Conservation (phyloP, 345 rosid species). For the Sisymbrium irio region DNA sequence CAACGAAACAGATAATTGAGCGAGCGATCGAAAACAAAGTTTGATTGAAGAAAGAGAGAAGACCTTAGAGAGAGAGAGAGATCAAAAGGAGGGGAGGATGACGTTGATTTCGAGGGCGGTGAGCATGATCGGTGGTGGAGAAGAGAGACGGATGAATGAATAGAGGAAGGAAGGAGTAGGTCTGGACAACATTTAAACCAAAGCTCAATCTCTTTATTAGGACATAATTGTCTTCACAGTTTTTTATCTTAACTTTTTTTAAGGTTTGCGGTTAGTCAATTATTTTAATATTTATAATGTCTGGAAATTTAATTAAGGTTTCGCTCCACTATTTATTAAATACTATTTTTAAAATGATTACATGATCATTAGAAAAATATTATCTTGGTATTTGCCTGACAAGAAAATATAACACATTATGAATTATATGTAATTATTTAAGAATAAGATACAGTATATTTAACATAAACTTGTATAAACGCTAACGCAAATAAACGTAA, state of each 20-base stretch:
- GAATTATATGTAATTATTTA: background rate
- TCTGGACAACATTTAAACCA: slow-evolving; percentile 25
- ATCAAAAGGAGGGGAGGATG: slow-evolving; percentile 21
- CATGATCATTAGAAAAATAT: background rate
- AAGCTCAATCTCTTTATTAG: background rate
- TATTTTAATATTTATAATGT: background rate
- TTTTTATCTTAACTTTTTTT: background rate
- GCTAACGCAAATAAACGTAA: background rate
- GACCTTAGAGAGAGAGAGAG: slow-evolving; percentile 4
- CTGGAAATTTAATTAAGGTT: background rate
- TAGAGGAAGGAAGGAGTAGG: slow-evolving; percentile 22
- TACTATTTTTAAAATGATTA: background rate
- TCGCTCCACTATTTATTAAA: background rate
- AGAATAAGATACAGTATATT: background rate
- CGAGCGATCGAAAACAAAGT: slow-evolving; percentile 2
- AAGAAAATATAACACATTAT: background rate
- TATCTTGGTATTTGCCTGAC: background rate
- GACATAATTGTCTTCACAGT: background rate
- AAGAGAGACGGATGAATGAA: slow-evolving; percentile 18
- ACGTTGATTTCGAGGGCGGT: slow-evolving; percentile 15
- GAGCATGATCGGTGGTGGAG: slow-evolving; percentile 30
- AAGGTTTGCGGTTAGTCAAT: background rate
- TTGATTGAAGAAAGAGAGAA: background rate
- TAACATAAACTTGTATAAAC: background rate
- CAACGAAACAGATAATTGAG: background rate